phyloP scores from a whole-genome alignment of 2,329 filamentous ascomycete species.

The Immersiporthe knoxdaviesiana region DNA sequence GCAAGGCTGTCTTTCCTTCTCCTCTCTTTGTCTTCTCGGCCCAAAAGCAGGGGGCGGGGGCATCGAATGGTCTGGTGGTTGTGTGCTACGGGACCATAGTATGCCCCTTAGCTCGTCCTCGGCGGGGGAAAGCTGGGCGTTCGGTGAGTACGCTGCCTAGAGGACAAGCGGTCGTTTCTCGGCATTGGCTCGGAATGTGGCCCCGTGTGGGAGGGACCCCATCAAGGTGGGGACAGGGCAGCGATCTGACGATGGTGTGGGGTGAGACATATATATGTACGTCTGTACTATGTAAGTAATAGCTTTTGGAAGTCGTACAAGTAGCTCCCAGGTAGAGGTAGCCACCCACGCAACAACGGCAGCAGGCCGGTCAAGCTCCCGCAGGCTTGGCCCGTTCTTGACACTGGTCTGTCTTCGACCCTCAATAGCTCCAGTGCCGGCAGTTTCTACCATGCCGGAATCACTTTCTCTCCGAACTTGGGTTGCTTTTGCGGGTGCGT shows the following conservation, averaged over 20 bases:
- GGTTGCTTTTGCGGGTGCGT: not conserved
- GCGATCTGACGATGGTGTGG: conserved; percentile 21
- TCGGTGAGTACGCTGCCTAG: conserved; percentile 13
- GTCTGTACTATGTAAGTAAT: not conserved
- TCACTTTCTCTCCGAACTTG: conserved; percentile 4
- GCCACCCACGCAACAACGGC: too few relatives aligned
- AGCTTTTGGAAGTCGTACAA: too few relatives aligned
- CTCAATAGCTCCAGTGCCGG: not conserved
- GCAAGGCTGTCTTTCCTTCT: not conserved
- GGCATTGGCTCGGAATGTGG: conserved; percentile 35
- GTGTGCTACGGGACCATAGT: conserved; percentile 13
- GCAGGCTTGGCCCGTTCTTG: not conserved
- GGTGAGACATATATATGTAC: conserved; percentile 12
- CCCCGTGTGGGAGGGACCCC: not conserved
- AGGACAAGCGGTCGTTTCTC: conserved; percentile 31
- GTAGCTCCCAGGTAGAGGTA: too few relatives aligned
- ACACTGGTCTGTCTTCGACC: not conserved
- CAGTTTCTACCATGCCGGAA: not conserved
- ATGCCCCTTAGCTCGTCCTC: conserved; percentile 5
- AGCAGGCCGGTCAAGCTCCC: not conserved
- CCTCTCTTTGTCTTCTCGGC: not conserved
- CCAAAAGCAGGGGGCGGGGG: not conserved
- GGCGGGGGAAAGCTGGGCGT: conserved; percentile 20
- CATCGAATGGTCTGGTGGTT: not conserved
- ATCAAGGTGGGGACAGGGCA: not conserved